phyloP scores from a whole-genome alignment of 2,329 filamentous ascomycete species.

The Sporothrix protearum region DNA sequence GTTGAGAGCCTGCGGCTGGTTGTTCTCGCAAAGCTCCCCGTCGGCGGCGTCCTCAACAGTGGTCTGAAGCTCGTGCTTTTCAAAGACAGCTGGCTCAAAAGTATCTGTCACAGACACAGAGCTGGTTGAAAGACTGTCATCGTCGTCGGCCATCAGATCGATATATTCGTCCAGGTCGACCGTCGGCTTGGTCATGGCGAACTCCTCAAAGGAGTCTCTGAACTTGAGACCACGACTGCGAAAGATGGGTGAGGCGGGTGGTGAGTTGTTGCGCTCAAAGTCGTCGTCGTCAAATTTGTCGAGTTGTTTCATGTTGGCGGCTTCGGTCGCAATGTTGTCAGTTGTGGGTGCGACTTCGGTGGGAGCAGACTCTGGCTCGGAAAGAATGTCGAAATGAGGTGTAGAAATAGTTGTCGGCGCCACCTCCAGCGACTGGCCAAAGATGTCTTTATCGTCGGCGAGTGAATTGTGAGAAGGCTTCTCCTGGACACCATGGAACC shows the following conservation, averaged over 20 bases:
- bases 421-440: neutral
- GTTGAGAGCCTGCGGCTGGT: neutral
- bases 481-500: neutral
- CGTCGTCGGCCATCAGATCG: neutral
- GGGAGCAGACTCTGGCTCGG: constrained; percentile 11
- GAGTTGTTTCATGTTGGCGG: neutral
- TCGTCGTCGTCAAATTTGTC: neutral
- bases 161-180: constrained; percentile 16
- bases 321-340: neutral
- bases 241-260: neutral
- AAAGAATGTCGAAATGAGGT: neutral
- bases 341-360: neutral
- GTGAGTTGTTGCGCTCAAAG: neutral
- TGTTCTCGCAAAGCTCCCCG: neutral
- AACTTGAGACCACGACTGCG: neutral
- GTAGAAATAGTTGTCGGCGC: neutral
- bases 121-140: neutral
- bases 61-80: neutral
- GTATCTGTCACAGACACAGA: neutral
- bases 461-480: neutral
- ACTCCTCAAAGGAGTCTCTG: constrained; percentile 18
- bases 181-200: constrained; percentile 18
- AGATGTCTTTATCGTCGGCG: neutral
- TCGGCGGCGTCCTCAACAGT: neutral
- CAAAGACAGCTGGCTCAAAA: neutral